phyloP scores from a whole-genome alignment of 306 rosid genomes.

The Fagus sylvatica region DNA sequence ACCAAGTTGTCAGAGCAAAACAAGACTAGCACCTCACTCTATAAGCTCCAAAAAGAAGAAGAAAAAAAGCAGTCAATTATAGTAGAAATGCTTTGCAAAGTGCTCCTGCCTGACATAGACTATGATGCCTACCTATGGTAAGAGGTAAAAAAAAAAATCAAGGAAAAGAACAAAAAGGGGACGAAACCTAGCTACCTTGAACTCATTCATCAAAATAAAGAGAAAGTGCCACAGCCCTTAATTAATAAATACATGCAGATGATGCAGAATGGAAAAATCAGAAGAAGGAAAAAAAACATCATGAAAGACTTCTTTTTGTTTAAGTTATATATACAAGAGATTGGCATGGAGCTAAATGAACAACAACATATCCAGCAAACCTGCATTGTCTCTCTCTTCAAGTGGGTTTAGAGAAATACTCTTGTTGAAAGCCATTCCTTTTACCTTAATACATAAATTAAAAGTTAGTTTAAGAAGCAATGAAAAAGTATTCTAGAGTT shows the following conservation, averaged over 20 bases:
- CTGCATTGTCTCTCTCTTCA: conserved; percentile 86
- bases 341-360: background rate
- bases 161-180: background rate
- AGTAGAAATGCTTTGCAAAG: too few relatives aligned
- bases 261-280: background rate
- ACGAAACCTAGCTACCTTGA: background rate
- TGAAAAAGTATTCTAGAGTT: background rate
- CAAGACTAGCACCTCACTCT: background rate
- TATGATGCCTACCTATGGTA: background rate
- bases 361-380: conserved; percentile 36
- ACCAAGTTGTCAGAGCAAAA: background rate
- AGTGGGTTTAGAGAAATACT: conserved; percentile 62
- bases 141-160: background rate
- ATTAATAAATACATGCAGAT: background rate
- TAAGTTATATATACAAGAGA: background rate
- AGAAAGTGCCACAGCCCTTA: background rate
- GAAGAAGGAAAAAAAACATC: background rate
- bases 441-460: conserved; percentile 57
- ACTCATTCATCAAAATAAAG: background rate
- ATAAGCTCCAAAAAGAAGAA: background rate
- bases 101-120: background rate
- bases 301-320: background rate
- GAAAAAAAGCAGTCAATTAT: background rate
- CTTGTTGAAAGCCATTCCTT: conserved; percentile 89
- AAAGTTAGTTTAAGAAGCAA: conserved; percentile 11